Evolutionary conservation across 73 alveolate species (phyloP), one percentile per base, ranked within the genome.

Genomic region (Paramecium biaurelia): DNA sequence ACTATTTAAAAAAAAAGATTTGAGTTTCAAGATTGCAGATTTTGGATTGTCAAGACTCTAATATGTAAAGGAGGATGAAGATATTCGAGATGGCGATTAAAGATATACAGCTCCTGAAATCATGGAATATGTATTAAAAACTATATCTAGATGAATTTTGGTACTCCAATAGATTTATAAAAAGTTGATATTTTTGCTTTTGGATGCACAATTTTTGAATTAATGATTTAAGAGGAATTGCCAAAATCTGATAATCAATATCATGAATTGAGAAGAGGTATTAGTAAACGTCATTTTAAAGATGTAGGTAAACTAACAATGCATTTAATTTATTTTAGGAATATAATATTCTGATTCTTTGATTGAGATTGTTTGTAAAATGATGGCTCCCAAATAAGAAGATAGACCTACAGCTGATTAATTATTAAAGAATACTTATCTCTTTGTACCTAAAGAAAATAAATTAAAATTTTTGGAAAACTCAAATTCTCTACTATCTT

Each of bases 41-140:
- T 79, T 42, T 79, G 90, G 90, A 10, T 24, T 79, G 15, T 38
- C 90, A 23, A 21, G 90, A 42, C 35, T 72, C 3, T 28, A 42
- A 28, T 72, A 4, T 34, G 21, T 45, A 0, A 20, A 20, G 23
- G 76, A 41, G 3, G 20, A 79, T 9, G 90, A 79, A 11, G 90
- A 79, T 41, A 47, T 79, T 3, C 5, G 72, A 8, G 90, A 47
- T 23, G 90, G 90, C 0, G 90, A 79, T 47, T 18, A 58, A 21
- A 21, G 90, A 24, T 79, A 79, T 79, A 41, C 32, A 63, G 90
- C 90, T 24, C 90, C 90, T 42, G 90, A 79, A 79, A 43, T 79
- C 41, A 79, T 79, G 43, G 34, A 79, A 24, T 24, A 79, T 79
- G 90, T 79, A 79, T 79, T 38, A 30, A 79, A 21, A 34, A 21